These are phyloP conservation scores for Bipolaris sorokiniana DNA, from an alignment of 2,329 filamentous ascomycete genomes.

Conservation along the genomic window DNA sequence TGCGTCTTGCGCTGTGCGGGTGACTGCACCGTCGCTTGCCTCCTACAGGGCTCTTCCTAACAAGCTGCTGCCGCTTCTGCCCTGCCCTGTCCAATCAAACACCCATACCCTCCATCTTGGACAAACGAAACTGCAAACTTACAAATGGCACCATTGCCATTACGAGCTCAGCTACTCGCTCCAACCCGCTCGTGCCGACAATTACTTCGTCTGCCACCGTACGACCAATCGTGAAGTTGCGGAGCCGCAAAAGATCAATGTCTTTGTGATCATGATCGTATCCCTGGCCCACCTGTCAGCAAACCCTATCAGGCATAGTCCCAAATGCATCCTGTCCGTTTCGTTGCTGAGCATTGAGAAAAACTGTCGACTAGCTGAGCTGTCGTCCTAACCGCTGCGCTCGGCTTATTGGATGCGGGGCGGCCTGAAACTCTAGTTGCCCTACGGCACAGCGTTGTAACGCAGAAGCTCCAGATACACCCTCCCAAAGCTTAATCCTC, in stretches of 20 bases:
- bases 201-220: slow-evolving; percentile 70
- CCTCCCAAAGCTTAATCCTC: slow-evolving; percentile 4
- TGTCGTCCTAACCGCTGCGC: slow-evolving; percentile 4
- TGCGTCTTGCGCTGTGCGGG: slow-evolving; percentile 19
- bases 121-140: slow-evolving; percentile 53
- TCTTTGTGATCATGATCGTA: slow-evolving; percentile 77
- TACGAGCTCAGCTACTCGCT: slow-evolving; percentile 69
- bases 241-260: slow-evolving; percentile 79
- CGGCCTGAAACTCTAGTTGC: slow-evolving; percentile 12
- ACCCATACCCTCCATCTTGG: background rate
- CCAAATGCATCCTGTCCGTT: background rate
- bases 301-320: slow-evolving; percentile 6
- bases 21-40: slow-evolving; percentile 32
- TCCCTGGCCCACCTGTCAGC: slow-evolving; percentile 60
- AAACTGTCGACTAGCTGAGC: slow-evolving; percentile 1
- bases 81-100: slow-evolving; percentile 8
- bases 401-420: slow-evolving; percentile 12
- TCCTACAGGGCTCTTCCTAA: slow-evolving; percentile 28
- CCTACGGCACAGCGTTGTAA: slow-evolving; percentile 8
- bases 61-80: slow-evolving; percentile 2
- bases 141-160: slow-evolving; percentile 78
- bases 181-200: slow-evolving; percentile 65
- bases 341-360: slow-evolving; percentile 1
- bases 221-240: slow-evolving; percentile 76
- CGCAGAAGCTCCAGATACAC: slow-evolving; percentile 9